Evolutionary conservation across 2,329 filamentous ascomycete species (phyloP), one percentile per base, ranked within the genome.

Genomic region (Diplodia seriata): DNA sequence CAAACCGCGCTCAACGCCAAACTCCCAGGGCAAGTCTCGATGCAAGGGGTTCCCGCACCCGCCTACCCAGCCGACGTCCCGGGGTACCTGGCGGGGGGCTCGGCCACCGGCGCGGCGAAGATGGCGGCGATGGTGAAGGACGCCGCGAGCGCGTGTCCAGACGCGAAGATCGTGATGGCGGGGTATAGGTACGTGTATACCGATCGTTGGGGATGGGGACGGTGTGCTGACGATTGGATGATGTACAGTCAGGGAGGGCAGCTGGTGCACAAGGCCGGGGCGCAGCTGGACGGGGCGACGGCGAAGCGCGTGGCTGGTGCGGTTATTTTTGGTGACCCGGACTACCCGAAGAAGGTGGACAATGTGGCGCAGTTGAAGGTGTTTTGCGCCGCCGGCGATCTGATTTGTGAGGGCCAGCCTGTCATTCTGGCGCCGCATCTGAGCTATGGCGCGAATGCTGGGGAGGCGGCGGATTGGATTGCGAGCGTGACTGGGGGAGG

Each of bases 41-140:
- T 4, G 80, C 86, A 15, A 85, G 87, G 75, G 85, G 85, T 59
- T 81, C 87, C 20, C 76, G 83, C 43, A 20, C 55, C 36, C 6
- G 55, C 36, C 0, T 87, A 87, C 71, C 76, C 81, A 3, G 85
- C 85, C 12, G 70, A 73, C 47, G 65, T 77, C 4, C 69, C 75
- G 3, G 84, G 84, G 0, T 86, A 84, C 69, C 73, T 84, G 5
- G 76, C 75, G 15, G 81, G 82, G 7, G 85, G 84, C 2, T 83
- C 84, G 69, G 71, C 73, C 3, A 73, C 68, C 9, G 84, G 84
- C 5, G 81, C 80, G 59, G 71, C 72, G 50, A 79, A 76, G 68
- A 85, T 86, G 82, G 81, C 81, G 40, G 71, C 77, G 26, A 74
- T 76, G 71, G 76, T 78, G 1, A 73, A 72, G 23, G 72, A 81